phyloP scores from a whole-genome alignment of 345 rosid genomes.

The Lumnitzera racemosa region DNA sequence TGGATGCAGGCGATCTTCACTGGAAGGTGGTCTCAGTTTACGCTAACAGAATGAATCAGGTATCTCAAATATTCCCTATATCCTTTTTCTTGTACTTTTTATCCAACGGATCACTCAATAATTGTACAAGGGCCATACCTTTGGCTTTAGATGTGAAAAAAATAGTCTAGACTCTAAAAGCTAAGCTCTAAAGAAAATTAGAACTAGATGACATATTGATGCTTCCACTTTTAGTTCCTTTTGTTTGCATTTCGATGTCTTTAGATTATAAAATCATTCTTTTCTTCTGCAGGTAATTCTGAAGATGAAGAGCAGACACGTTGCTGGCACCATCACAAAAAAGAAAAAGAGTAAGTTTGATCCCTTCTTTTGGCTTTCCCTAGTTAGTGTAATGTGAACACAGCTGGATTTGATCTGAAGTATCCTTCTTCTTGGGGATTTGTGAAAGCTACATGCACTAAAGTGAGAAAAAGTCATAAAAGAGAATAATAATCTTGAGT shows the following conservation, averaged over 20 bases:
- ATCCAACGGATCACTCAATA: background rate
- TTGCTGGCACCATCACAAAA: conserved; percentile 42
- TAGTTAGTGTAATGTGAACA: conserved; percentile 1
- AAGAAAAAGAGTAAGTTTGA: conserved; percentile 38
- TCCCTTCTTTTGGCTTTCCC: conserved; percentile 5
- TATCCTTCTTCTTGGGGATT: conserved; percentile 25
- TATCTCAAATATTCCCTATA: conserved; percentile 4
- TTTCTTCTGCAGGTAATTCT: conserved; percentile 30
- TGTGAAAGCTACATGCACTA: conserved; percentile 21
- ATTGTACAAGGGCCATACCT: background rate
- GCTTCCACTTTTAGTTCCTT: background rate
- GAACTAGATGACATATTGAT: background rate
- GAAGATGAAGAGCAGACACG: conserved; percentile 47
- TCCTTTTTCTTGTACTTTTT: background rate
- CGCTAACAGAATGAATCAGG: conserved; percentile 33
- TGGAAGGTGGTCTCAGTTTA: conserved; percentile 40
- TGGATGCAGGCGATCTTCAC: conserved; percentile 31
- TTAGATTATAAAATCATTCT: background rate
- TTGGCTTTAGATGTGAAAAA: background rate
- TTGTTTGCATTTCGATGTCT: background rate
- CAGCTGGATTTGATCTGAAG: conserved; percentile 5
- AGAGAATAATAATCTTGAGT: too few species aligned
- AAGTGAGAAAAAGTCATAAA: background rate
- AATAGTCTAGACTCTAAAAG: background rate
- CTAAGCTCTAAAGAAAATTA: background rate